Conservation (phyloP, 495 filamentous ascomycete genomes). For the Penicillium soppii region DNA sequence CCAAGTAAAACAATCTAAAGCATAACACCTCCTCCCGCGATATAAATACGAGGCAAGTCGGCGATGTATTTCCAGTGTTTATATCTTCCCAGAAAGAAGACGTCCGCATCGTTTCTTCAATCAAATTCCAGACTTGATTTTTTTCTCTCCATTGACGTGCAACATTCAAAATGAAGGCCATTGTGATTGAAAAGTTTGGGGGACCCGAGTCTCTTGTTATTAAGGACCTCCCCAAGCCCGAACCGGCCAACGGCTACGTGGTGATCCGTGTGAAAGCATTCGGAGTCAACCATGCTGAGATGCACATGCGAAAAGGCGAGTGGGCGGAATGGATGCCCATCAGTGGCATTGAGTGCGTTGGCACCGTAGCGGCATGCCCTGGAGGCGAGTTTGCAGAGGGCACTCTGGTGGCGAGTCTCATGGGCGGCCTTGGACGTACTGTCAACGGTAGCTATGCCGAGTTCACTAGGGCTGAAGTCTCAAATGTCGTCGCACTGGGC, state of each 20-base stretch:
- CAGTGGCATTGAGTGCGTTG: slow-evolving; percentile 48
- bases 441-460: slow-evolving; percentile 42
- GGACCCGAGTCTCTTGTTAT: slow-evolving; percentile 33
- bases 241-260: slow-evolving; percentile 27
- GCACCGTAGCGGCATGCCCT: slow-evolving; percentile 29
- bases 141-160: too few species aligned
- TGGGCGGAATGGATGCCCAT: slow-evolving; percentile 47
- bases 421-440: slow-evolving; percentile 46
- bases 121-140: too few species aligned
- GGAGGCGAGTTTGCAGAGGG: slow-evolving; percentile 32
- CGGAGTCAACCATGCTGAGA: slow-evolving; percentile 50
- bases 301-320: slow-evolving; percentile 50
- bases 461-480: slow-evolving; percentile 30
- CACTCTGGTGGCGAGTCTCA: slow-evolving; percentile 34
- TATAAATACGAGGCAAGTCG: too few species aligned
- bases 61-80: too few species aligned
- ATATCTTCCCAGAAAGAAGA: too few species aligned
- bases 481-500: slow-evolving; percentile 37
- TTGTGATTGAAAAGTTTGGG: slow-evolving; percentile 42
- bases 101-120: too few species aligned
- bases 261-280: slow-evolving; percentile 44
- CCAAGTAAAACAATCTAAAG: too few species aligned
- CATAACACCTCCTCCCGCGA: too few species aligned
- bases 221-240: slow-evolving; percentile 30
- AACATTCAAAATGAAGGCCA: slow-evolving; percentile 39